phyloP scores from a whole-genome alignment of 305 asterid species.

The Fraxinus floribunda region DNA sequence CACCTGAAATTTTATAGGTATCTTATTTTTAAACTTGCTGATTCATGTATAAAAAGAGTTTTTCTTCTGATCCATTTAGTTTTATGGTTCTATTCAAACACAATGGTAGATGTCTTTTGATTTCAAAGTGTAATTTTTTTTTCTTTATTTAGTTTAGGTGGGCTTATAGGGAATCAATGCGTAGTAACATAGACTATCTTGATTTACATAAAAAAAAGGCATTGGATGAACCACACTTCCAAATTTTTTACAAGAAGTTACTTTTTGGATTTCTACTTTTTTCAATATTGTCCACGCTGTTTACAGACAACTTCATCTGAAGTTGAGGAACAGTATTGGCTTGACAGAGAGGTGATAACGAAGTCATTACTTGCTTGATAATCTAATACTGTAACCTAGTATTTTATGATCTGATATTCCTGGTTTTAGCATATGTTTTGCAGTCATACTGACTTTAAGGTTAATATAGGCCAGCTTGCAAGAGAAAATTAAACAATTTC shows the following conservation, averaged over 20 bases:
- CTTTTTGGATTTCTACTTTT: neutral
- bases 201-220: neutral
- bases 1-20: neutral
- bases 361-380: constrained; percentile 9
- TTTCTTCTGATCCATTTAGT: neutral
- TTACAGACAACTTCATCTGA: constrained; percentile 37
- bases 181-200: neutral
- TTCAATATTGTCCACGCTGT: constrained; percentile 15
- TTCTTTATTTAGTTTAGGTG: neutral
- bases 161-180: neutral
- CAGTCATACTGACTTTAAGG: constrained; percentile 27
- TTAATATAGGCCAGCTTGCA: constrained; percentile 45
- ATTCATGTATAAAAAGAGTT: neutral
- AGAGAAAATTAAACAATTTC: constrained; percentile 43
- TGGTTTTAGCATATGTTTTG: constrained; percentile 7
- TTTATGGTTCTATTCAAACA: neutral
- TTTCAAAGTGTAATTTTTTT: neutral
- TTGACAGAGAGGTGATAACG: constrained; percentile 51
- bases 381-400: constrained; percentile 1
- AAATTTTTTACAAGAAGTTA: neutral
- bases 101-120: neutral
- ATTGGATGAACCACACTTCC: neutral
- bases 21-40: neutral
- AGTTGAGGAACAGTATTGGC: constrained; percentile 35
- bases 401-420: constrained; percentile 8